Conservation (phyloP, 768 basidiomycete genomes). For the Amyloporia xantha region DNA sequence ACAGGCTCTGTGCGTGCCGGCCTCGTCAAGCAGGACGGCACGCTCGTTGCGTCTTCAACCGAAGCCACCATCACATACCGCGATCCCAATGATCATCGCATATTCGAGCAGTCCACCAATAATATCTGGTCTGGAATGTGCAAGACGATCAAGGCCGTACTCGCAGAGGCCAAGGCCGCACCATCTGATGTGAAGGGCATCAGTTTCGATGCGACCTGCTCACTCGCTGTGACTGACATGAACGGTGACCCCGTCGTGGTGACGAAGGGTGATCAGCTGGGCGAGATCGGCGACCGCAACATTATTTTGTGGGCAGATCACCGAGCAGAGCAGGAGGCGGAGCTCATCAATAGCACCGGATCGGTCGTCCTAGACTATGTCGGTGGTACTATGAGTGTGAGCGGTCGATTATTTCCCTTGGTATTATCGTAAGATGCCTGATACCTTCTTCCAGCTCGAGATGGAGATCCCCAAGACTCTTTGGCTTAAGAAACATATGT, state of each 20-base stretch:
- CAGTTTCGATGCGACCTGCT: constrained; percentile 96
- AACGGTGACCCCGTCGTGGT: constrained; percentile 71
- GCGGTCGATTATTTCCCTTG: constrained; percentile 18
- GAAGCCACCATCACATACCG: constrained; percentile 84
- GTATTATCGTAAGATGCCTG: not conserved
- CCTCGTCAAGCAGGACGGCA: constrained; percentile 64
- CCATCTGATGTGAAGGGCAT: constrained; percentile 72
- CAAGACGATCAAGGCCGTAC: constrained; percentile 52
- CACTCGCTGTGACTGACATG: constrained; percentile 77
- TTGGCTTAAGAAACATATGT: constrained; percentile 92
- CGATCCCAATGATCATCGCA: constrained; percentile 75
- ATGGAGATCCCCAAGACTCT: constrained; percentile 98
- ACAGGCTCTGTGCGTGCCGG: constrained; percentile 91
- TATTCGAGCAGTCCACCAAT: constrained; percentile 93
- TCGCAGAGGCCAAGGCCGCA: constrained; percentile 48
- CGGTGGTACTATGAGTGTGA: constrained; percentile 91
- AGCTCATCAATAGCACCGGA: constrained; percentile 78
- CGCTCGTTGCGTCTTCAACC: constrained; percentile 70
- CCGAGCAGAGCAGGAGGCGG: constrained; percentile 87
- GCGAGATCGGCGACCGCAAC: constrained; percentile 68
- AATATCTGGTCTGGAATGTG: constrained; percentile 81
- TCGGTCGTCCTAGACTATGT: constrained; percentile 90
- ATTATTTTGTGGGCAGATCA: constrained; percentile 97
- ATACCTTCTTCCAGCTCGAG: constrained; percentile 55
- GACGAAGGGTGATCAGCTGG: constrained; percentile 59